Conservation (phyloP, 1,284 basidiomycete genomes). For the Trametes pubescens region DNA sequence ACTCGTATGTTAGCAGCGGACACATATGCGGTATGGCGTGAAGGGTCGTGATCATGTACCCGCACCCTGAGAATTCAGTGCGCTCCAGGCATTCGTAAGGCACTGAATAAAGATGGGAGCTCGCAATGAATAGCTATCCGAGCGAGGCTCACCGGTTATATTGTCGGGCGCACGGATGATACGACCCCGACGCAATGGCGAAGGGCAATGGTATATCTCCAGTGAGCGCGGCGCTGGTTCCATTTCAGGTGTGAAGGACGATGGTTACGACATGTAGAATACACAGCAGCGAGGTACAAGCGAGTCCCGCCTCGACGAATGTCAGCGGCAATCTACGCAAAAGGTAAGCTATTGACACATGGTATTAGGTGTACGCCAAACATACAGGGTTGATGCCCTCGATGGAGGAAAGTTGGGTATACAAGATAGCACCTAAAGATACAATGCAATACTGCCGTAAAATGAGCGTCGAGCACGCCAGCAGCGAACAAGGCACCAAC, state of each 20-base stretch:
- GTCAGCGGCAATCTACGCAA: background rate
- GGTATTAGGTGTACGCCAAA: background rate
- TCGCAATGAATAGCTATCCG: background rate
- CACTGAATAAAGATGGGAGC: background rate
- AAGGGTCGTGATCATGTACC: background rate
- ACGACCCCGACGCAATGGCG: background rate
- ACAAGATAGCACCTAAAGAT: slow-evolving; percentile 4
- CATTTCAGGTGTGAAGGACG: background rate
- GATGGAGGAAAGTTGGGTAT: background rate
- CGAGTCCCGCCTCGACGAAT: background rate
- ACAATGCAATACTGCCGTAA: background rate
- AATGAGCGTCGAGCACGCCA: background rate
- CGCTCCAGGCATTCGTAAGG: background rate
- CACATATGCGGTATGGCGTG: background rate
- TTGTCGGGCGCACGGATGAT: background rate
- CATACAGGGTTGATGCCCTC: too few relatives aligned
- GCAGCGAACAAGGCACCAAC: background rate
- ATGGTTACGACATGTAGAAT: slow-evolving; percentile 2
- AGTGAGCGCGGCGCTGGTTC: background rate
- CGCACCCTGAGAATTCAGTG: background rate
- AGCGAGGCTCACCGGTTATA: background rate
- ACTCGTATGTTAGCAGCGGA: background rate
- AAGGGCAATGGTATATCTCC: background rate
- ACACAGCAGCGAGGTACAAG: slow-evolving; percentile 1
- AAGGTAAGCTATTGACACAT: background rate